Conservation (phyloP, 345 rosid species). For the Camelina sativa region DNA sequence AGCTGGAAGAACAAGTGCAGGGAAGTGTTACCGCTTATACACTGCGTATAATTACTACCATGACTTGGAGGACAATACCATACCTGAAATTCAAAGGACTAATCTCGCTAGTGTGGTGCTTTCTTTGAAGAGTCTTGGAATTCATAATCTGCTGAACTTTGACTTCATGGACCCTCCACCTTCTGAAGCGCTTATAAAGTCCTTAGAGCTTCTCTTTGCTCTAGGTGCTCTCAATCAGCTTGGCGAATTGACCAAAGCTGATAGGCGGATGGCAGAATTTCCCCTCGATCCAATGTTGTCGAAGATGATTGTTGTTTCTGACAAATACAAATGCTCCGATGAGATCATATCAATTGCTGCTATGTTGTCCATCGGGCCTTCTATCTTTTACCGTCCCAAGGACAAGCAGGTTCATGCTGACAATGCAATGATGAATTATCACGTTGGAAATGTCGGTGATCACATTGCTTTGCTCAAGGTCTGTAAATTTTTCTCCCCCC, state of each 20-base stretch:
- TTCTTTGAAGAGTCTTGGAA: constrained; percentile 85
- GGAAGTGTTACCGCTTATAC: constrained; percentile 77
- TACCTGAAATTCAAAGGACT: constrained; percentile 85
- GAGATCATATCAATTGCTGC: constrained; percentile 79
- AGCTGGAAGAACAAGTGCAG: constrained; percentile 88
- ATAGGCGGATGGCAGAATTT: constrained; percentile 86
- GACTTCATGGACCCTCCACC: constrained; percentile 96
- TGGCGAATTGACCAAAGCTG: constrained; percentile 90
- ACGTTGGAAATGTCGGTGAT: constrained; percentile 80
- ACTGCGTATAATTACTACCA: constrained; percentile 67
- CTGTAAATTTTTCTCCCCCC: constrained; percentile 17
- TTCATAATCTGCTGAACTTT: constrained; percentile 73
- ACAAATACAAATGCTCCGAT: constrained; percentile 78
- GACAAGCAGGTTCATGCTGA: constrained; percentile 93
- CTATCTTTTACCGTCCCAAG: constrained; percentile 86
- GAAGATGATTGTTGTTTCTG: constrained; percentile 84
- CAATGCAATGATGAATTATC: constrained; percentile 82
- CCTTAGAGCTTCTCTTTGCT: constrained; percentile 75
- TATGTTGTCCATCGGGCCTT: constrained; percentile 90
- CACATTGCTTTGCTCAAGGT: constrained; percentile 85
- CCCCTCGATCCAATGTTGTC: constrained; percentile 89
- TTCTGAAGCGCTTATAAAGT: constrained; percentile 77
- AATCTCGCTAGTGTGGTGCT: constrained; percentile 90
- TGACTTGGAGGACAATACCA: constrained; percentile 79
- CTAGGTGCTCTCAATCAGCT: constrained; percentile 78